These are phyloP conservation scores for Inga oerstediana DNA, from an alignment of 306 rosid genomes.

Conservation along the genomic window DNA sequence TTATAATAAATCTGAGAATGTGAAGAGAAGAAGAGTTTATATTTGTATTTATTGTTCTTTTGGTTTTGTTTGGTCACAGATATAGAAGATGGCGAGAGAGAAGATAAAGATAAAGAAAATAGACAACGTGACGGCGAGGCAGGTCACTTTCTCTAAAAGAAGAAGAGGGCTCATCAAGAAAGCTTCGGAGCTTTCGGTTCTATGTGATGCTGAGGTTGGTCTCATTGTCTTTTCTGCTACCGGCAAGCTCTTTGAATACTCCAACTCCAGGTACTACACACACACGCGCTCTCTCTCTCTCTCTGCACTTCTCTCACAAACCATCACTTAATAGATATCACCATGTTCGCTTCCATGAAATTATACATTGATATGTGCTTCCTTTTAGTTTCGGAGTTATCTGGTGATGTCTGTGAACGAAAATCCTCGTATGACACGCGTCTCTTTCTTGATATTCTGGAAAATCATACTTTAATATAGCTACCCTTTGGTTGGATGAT, in stretches of 20 bases:
- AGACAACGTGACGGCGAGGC: constrained; percentile 48
- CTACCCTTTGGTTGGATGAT: not conserved
- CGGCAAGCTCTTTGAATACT: constrained; percentile 40
- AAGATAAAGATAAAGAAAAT: constrained; percentile 47
- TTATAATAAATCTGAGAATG: not conserved
- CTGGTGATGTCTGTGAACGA: constrained; percentile 16
- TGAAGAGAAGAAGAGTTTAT: not conserved
- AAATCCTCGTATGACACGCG: constrained; percentile 33
- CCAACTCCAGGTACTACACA: constrained; percentile 34
- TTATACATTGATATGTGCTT: not conserved
- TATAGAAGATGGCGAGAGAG: constrained; percentile 31
- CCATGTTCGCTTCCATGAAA: not conserved
- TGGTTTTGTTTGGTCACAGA: not conserved
- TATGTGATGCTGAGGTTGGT: constrained; percentile 44
- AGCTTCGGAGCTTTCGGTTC: constrained; percentile 46
- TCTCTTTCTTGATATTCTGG: constrained; percentile 15
- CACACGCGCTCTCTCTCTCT: too few species aligned
- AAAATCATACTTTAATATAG: constrained; percentile 3
- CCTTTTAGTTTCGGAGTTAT: not conserved
- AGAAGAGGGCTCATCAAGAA: constrained; percentile 47
- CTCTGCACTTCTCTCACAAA: not conserved
- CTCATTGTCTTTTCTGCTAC: constrained; percentile 46
- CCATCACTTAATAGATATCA: too few species aligned
- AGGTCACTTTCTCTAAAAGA: constrained; percentile 47
- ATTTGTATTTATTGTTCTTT: not conserved